Percentiles rank a stretch among this genome's conserved stretches.
These are phyloP conservation scores for Colletotrichum endophyticum DNA, from an alignment of 2,329 filamentous ascomycete genomes.

Conservation along the genomic window DNA sequence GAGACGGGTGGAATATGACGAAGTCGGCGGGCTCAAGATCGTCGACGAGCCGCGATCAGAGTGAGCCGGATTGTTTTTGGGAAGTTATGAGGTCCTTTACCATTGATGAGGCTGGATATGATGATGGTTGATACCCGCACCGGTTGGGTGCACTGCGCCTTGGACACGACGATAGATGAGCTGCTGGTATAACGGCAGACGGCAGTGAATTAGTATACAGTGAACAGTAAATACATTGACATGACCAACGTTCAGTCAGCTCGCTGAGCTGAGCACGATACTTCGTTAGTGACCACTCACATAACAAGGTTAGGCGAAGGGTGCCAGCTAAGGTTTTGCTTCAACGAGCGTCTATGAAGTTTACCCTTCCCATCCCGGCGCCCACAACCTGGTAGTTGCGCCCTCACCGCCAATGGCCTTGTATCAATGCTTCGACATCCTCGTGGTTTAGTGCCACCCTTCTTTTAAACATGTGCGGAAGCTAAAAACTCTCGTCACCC, in stretches of 20 bases:
- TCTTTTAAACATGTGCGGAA: not conserved
- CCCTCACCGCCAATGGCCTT: not conserved
- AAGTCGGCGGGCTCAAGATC: constrained; percentile 52
- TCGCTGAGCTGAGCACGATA: not conserved
- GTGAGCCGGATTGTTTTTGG: not conserved
- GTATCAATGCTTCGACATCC: not conserved
- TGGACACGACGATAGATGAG: not conserved
- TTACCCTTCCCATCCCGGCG: not conserved
- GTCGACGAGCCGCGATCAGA: constrained; percentile 4
- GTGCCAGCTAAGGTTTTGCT: not conserved
- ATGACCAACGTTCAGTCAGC: not conserved
- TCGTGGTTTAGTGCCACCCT: not conserved
- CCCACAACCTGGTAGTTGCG: not conserved
- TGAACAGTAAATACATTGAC: not conserved
- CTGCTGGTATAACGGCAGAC: not conserved
- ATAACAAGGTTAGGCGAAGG: not conserved
- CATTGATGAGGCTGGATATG: not conserved
- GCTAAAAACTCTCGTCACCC: not conserved
- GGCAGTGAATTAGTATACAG: not conserved
- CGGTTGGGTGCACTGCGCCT: not conserved
- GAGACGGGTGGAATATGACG: constrained; percentile 61
- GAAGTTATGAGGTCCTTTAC: not conserved
- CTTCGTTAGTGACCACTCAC: not conserved
- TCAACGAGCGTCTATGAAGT: not conserved
- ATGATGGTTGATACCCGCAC: constrained; percentile 14